Evolutionary conservation across 306 rosid species (phyloP).

Genomic region (Begonia masoniana): DNA sequence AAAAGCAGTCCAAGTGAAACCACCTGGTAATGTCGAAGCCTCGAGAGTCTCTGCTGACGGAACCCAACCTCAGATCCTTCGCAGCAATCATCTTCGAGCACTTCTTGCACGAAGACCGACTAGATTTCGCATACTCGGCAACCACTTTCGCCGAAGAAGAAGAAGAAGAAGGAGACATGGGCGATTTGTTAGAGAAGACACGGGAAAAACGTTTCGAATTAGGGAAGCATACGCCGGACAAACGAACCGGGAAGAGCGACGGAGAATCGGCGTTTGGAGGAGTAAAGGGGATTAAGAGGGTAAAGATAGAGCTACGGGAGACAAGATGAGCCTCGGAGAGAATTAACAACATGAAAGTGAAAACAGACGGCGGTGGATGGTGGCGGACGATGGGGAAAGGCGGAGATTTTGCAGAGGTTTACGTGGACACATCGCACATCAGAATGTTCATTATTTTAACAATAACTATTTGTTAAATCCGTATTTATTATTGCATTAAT

Average conservation of each 20-base stretch:
- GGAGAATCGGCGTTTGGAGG: too few relatives aligned
- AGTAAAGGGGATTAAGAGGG: too few relatives aligned
- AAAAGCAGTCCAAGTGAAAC: conserved; percentile 59
- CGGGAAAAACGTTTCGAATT: conserved; percentile 5
- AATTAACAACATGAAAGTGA: too few relatives aligned
- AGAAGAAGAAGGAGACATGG: conserved; percentile 21
- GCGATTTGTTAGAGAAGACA: neutral
- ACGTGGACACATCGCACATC: too few relatives aligned
- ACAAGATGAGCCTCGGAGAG: too few relatives aligned
- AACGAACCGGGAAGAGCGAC: neutral
- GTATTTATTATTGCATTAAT: too few relatives aligned
- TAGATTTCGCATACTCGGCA: conserved; percentile 58
- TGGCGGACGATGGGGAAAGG: too few relatives aligned
- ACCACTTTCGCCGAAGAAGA: conserved; percentile 16
- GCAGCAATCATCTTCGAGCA: conserved; percentile 34
- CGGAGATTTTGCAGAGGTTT: too few relatives aligned
- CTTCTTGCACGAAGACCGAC: conserved; percentile 44
- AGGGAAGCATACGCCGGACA: conserved; percentile 1
- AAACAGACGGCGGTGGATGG: too few relatives aligned
- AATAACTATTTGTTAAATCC: too few relatives aligned
- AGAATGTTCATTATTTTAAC: too few relatives aligned
- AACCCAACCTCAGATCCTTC: conserved; percentile 37
- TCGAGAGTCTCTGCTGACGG: conserved; percentile 28
- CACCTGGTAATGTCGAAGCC: conserved; percentile 32
- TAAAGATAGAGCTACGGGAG: too few relatives aligned